A percentile compares a stretch with the other conserved stretches of the same genome.
Conservation (phyloP, 139 green algal species). For the Picochlorum costavermella region DNA sequence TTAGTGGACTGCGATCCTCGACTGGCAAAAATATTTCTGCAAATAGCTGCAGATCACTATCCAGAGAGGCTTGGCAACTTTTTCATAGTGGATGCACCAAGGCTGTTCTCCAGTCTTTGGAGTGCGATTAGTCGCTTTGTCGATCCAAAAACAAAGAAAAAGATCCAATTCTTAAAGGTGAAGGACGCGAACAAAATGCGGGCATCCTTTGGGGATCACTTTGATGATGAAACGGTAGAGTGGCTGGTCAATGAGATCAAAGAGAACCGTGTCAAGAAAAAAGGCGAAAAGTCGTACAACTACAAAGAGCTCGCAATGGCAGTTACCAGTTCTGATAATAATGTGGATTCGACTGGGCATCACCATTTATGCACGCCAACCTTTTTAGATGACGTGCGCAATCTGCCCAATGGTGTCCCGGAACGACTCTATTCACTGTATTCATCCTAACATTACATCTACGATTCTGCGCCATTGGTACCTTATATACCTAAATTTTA, state of each 20-base stretch:
- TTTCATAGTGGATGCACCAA: conserved; percentile 55
- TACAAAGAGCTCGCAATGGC: conserved; percentile 2
- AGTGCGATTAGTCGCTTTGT: conserved; percentile 44
- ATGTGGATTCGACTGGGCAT: neutral
- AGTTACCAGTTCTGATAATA: neutral
- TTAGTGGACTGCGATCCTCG: conserved; percentile 48
- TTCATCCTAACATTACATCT: neutral
- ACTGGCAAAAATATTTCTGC: conserved; percentile 56
- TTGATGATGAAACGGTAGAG: conserved; percentile 30
- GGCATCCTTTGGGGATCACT: conserved; percentile 34
- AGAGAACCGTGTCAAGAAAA: conserved; percentile 2
- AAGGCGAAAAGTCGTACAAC: neutral
- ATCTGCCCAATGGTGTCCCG: too few species aligned
- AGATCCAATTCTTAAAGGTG: conserved; percentile 41
- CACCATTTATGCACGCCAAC: neutral
- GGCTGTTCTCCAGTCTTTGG: conserved; percentile 61
- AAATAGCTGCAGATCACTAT: conserved; percentile 58
- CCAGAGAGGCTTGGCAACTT: conserved; percentile 65
- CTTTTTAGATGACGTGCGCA: neutral
- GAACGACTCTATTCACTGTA: neutral
- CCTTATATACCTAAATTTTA: too few species aligned
- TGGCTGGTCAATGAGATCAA: conserved; percentile 46
- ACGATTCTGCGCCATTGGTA: too few species aligned
- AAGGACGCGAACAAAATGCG: conserved; percentile 24
- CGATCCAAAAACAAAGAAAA: conserved; percentile 59